Evolutionary conservation across 208 protist genomes (phyloP), one percentile per base, ranked within the genome.

Genomic region (Crithidia bombi): DNA sequence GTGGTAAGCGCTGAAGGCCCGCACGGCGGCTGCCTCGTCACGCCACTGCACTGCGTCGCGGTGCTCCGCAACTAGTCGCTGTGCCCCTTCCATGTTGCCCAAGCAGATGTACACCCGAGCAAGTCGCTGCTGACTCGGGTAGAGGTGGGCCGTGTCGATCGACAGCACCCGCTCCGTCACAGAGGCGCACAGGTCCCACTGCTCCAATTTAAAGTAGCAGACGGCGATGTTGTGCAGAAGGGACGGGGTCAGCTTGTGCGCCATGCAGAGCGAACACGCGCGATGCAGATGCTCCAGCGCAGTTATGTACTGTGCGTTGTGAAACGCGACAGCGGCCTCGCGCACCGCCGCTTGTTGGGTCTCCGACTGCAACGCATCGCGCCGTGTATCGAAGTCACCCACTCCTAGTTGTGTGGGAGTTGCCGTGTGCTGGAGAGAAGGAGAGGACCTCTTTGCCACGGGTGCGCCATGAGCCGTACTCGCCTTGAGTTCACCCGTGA

Each of bases 151-250:
- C 58, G 35, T 36, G 35, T 86, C 69, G n/a, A 75, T 61, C 25
- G 81, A 72, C 55, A 85, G 73, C 32, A 78, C 79, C 35, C 82
- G 79, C 19, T 70, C 73, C 15, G 79, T 78, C 38, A 73, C 58
- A 23, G 72, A 65, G 35, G 73, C 46, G 51, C 65, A 77, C 30
- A 72, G 46, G 23, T 71, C 68, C 72, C 81, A 93, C 55, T 81
- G 78, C 71, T 90, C 82, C 32, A 79, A 50, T 17, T 69, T 59
- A 56, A 78, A 79, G 51, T 87, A 80, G 77, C 87, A 90, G 14
- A 72, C 79, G 7, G 87, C 81, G 43, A 81, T 59, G 65, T 85
- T 90, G 57, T 89, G 66, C 32, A 88, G 39, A 30, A 92, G 49
- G 21, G 83, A 63, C 3, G 72, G 52, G 28, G 68, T 69, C 23